phyloP scores from a whole-genome alignment of 2,329 filamentous ascomycete species.

The Albifimbria verrucaria region DNA sequence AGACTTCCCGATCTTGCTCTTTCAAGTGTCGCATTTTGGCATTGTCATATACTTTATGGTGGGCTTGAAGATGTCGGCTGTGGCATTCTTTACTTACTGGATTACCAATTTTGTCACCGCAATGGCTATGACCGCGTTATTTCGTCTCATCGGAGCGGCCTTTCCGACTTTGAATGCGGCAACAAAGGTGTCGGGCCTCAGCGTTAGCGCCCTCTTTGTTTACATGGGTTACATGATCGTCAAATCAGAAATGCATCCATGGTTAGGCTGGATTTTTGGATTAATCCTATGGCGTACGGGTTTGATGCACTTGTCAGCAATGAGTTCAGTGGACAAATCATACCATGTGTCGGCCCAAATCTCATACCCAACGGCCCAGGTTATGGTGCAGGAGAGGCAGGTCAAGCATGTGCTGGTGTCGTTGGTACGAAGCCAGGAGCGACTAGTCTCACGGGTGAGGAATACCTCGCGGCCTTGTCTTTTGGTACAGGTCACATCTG shows the following conservation, averaged over 20 bases:
- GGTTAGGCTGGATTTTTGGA: not conserved
- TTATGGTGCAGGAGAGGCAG: not conserved
- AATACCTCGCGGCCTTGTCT: not conserved
- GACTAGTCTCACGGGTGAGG: not conserved
- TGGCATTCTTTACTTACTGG: not conserved
- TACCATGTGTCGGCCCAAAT: not conserved
- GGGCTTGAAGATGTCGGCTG: not conserved
- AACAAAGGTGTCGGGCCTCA: not conserved
- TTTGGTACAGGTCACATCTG: not conserved
- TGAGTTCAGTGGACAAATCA: not conserved
- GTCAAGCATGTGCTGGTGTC: not conserved
- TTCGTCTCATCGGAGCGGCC: not conserved
- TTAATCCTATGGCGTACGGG: not conserved
- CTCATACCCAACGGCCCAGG: not conserved
- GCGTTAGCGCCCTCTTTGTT: not conserved
- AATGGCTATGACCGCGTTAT: not conserved
- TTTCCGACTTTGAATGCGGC: not conserved
- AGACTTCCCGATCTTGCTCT: not conserved
- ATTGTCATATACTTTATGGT: not conserved
- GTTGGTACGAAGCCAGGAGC: not conserved
- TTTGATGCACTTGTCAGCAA: not conserved
- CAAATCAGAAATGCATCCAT: not conserved
- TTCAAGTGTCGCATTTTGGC: not conserved
- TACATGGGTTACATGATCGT: not conserved
- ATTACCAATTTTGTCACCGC: not conserved